Base-by-base conservation (phyloP, 2,329 filamentous ascomycete genomes). In the Hypoxylon sp. region DNA sequence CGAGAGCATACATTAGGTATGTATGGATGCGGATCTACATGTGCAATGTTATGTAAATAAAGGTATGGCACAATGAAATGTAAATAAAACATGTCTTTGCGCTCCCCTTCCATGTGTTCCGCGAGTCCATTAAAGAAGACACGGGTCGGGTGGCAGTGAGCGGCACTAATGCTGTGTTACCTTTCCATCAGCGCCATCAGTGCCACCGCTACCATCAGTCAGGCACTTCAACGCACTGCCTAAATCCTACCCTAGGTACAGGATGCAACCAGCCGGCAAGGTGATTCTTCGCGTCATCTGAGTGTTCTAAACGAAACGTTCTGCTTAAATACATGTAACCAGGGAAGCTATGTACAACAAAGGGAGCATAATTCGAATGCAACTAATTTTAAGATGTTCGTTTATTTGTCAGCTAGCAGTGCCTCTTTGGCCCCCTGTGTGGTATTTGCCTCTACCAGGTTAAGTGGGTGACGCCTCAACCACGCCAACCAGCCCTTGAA, bases 101-200 rank as follows among this genome's bases (percentile, higher is more conserved):
- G n/a, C 35, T 54, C 35, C 39, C n/a, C 15, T 47, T 29, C 47
- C 47, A 53, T n/a, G 47, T 62, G 42, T 62, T 35, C 17, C 53
- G 27, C 21, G 13, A 65, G 52, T 42, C 31, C 39, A 62, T 47
- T 61, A 47, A 60, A 64, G 54, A 59, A 60, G 55, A 6, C 37
- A 68, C 56, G 47, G 50, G 56, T 52, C 46, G 56, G 55, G 46
- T 44, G 19, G 57, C 19, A 42, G 44, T 31, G 7, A 48, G 56
- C 35, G 13, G 32, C 39, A 44, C 63, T 63, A 67, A 59, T 59
- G 65, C 19, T 37, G 65, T 67, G 55, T 17, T 52, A 63, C 64
- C 37, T 31, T 57, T 31, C 29, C 46, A 6, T 51, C 52, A 24
- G 35, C 19, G 17, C n/a, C 6, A 6, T 27, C 39, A 42, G 39